Evolutionary conservation across 495 filamentous ascomycete genomes (phyloP).

Genomic region (Podospora didyma): DNA sequence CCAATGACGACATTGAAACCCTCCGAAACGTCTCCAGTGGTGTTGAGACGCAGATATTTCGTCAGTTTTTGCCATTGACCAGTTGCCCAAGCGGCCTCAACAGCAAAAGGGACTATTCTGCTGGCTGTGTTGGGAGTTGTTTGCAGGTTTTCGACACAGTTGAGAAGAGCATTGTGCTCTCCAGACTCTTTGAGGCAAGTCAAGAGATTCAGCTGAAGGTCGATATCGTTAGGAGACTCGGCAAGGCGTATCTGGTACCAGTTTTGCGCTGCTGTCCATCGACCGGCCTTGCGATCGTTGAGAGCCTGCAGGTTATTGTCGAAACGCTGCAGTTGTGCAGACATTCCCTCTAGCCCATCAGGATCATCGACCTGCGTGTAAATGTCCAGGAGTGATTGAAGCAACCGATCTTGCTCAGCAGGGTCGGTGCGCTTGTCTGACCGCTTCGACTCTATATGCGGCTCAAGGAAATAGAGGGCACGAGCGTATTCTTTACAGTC

Average conservation of each 20-base stretch:
- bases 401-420: conserved; percentile 48
- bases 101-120: conserved; percentile 69
- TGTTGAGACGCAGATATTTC: conserved; percentile 55
- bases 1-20: conserved; percentile 84
- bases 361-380: conserved; percentile 97
- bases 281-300: conserved; percentile 86
- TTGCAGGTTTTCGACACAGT: conserved; percentile 74
- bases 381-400: conserved; percentile 80
- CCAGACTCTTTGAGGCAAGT: conserved; percentile 89
- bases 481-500: conserved; percentile 91
- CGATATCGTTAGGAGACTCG: conserved; percentile 68
- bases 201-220: conserved; percentile 77
- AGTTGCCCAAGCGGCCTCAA: conserved; percentile 88
- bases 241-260: conserved; percentile 92
- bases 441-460: conserved; percentile 63
- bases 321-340: conserved; percentile 72
- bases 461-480: conserved; percentile 91
- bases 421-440: conserved; percentile 19
- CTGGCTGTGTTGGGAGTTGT: conserved; percentile 47
- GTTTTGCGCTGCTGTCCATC: conserved; percentile 95
- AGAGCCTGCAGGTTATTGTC: conserved; percentile 88
- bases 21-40: conserved; percentile 49
- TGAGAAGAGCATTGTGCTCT: conserved; percentile 82
- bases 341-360: conserved; percentile 93
- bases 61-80: conserved; percentile 73